Evolutionary conservation across 2,329 filamentous ascomycete genomes (phyloP), one percentile per base, ranked within the genome.

Genomic region (Epichloe festucae): DNA sequence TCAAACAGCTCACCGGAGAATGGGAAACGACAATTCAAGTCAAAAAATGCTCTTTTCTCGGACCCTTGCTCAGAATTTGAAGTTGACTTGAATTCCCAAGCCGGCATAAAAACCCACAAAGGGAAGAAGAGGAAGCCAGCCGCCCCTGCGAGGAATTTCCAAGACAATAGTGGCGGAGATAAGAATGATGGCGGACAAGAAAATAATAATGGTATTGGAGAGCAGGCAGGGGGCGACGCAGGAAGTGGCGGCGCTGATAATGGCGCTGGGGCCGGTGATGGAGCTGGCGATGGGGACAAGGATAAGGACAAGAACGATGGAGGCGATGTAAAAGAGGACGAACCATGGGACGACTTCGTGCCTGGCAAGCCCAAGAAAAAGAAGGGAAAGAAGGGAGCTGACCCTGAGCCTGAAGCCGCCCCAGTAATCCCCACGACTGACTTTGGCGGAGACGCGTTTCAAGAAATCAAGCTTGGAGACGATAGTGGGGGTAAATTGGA

Each of bases 401-500:
- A 55, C n/a, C 54, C 57, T 2, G 62, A 65, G 27, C 56, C 62
- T 11, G 63, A 59, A 17, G 55, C 59, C 15, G 61, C 64, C 19
- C 58, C 65, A 2, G 57, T 48, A 31, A 60, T 62, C 17, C 58
- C 64, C 3, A 59, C 57, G 15, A 59, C 62, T 21, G 73, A 72
- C 46, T 67, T 74, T 43, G 75, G 77, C 52, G 67, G 74, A n/a
- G 65, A 67, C 48, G 57, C 64, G 5, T 87, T 87, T 57, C 75
- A 85, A 44, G 82, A 87, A 31, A 80, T 89, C 57, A 85, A 80
- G 59, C 66, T 88, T 27, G 63, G 64, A n/a, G 76, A 82, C 56
- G 81, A 84, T 52, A 62, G 67, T 27, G 73, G 70, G n/a, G 77
- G 79, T 1, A 77, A 78, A 51, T 62, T 81, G 5, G 77, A 82